Conservation (phyloP, 208 protist genomes). For the Angomonas ambiguus region DNA sequence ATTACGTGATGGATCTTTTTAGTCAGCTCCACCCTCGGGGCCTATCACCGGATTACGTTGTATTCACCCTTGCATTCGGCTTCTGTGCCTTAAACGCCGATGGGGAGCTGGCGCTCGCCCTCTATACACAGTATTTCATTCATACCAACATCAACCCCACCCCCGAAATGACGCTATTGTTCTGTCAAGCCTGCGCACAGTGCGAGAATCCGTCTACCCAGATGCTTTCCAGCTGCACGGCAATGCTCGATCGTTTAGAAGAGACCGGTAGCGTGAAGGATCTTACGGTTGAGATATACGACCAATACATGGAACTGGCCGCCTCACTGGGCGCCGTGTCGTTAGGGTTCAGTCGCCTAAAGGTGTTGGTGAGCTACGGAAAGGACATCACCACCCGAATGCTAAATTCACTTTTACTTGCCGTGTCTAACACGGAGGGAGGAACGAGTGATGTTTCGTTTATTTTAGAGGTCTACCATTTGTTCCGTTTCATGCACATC, state of each 20-base stretch:
- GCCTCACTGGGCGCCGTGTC: slow-evolving; percentile 70
- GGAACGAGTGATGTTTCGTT: slow-evolving; percentile 47
- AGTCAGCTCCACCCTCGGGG: slow-evolving; percentile 63
- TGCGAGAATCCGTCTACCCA: slow-evolving; percentile 41
- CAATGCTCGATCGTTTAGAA: slow-evolving; percentile 61
- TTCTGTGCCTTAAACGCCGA: slow-evolving; percentile 74
- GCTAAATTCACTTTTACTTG: slow-evolving; percentile 81
- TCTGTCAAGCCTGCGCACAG: slow-evolving; percentile 69
- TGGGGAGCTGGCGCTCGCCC: slow-evolving; percentile 65
- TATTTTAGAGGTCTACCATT: slow-evolving; percentile 57
- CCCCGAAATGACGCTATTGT: slow-evolving; percentile 76
- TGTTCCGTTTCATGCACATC: slow-evolving; percentile 60
- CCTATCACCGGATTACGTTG: slow-evolving; percentile 69
- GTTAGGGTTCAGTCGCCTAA: slow-evolving; percentile 62
- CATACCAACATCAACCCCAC: slow-evolving; percentile 72
- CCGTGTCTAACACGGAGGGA: slow-evolving; percentile 61
- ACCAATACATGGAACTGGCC: slow-evolving; percentile 81
- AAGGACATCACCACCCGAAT: slow-evolving; percentile 73
- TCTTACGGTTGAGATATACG: slow-evolving; percentile 48
- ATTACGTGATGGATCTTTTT: slow-evolving; percentile 76
- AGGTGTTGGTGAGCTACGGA: slow-evolving; percentile 71
- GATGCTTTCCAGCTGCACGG: slow-evolving; percentile 56
- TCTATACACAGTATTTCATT: slow-evolving; percentile 70
- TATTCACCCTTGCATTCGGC: slow-evolving; percentile 73
- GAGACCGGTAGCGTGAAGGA: slow-evolving; percentile 62